Base-by-base conservation (phyloP, 2,329 filamentous ascomycete species). In the Harringtonia lauricola region DNA sequence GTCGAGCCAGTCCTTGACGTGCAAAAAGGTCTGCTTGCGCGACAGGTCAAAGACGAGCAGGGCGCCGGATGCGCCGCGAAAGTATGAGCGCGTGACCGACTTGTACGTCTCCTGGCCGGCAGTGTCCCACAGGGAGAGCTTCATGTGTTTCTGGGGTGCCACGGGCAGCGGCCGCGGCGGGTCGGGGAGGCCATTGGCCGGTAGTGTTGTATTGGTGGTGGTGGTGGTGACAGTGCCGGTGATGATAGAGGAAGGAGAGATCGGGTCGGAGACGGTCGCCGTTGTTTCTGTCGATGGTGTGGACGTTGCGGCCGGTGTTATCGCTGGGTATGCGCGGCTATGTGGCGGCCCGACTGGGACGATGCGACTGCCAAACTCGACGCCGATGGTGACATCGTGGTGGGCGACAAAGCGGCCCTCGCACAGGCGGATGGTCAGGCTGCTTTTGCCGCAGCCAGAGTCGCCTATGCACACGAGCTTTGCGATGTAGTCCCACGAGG, bases 391-490 rank as follows among this genome's bases (percentile, higher is more conserved):
- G 53, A 95, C 90, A 71, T 95, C 89, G 74, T 95, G 90, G 61
- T 92, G 85, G 43, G 85, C 78, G 44, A 86, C 87, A 71, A 96
- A 95, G 62, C 90, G 86, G 56, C 89, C 89, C 73, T 95, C 90
- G 69, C 90, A 95, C 51, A 96, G 85, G 51, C 90, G 86, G 61
- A 95, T 89, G 45, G 89, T 95, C 54, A 95, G 78, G 64, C 86
- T 79, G 49, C 87, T 94, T 72, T 98, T 98, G 58, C 92, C 92
- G 60, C 87, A 94, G 60, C 89, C 92, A 37, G 85, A 92, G 69
- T 96, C 92, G 63, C 92, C 92, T 58, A 98, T 88, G 68, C 87
- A 94, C 59, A 96, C 90, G 56, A 98, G 86, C 67, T 98, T 98
- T 64, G 90, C 89, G 61, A 96, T 98, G 71, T 94, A 96, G 70